phyloP scores from a whole-genome alignment of 106 monocot species.

The Dendrobium huoshanense region DNA sequence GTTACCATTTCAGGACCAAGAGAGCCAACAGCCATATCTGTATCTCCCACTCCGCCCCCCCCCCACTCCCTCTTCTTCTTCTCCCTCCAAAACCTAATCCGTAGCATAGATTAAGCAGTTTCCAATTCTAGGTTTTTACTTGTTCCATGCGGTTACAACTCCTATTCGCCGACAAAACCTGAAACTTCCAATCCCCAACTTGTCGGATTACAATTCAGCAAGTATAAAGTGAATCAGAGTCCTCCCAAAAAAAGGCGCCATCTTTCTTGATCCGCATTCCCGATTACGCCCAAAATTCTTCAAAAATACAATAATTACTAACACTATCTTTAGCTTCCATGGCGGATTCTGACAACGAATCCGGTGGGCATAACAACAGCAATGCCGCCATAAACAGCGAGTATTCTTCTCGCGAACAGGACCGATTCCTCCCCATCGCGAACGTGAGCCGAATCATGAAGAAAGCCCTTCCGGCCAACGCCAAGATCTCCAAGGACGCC shows the following conservation, averaged over 20 bases:
- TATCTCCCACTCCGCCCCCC: neutral
- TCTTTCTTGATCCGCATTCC: neutral
- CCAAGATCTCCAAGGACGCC: slow-evolving; percentile 53
- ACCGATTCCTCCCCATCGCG: slow-evolving; percentile 45
- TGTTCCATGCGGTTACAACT: too few species aligned
- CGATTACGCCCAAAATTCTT: too few species aligned
- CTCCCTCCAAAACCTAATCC: too few species aligned
- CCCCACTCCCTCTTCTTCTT: slow-evolving; percentile 1
- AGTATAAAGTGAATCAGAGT: neutral
- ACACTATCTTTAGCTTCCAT: neutral
- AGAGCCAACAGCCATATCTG: neutral
- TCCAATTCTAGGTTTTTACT: neutral
- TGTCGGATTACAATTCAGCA: neutral
- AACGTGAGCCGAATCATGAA: slow-evolving; percentile 60
- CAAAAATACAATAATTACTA: too few species aligned
- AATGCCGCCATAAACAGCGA: slow-evolving; percentile 17
- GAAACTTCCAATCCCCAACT: neutral
- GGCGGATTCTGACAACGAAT: slow-evolving; percentile 27
- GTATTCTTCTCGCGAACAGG: slow-evolving; percentile 30
- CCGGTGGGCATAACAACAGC: slow-evolving; percentile 12
- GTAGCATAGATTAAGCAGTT: neutral
- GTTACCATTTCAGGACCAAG: slow-evolving; percentile 11
- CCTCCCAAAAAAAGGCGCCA: neutral
- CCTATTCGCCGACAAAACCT: neutral
- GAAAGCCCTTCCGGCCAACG: slow-evolving; percentile 45